Evolutionary conservation across 345 rosid genomes (phyloP).

Genomic region (Rhodamnia rubescens): DNA sequence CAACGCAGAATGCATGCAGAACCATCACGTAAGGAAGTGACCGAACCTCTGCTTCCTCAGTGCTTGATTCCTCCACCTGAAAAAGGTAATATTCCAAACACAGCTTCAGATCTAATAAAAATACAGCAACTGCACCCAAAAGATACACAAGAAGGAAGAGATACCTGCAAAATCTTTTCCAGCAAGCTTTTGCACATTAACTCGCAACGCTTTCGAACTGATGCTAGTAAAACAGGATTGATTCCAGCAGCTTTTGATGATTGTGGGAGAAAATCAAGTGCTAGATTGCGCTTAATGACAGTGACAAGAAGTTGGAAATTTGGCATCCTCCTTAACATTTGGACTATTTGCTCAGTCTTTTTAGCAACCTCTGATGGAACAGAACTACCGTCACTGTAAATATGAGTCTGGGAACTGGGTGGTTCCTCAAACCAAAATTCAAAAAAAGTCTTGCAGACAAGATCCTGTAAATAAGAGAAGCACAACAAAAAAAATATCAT

Average conservation of each 20-base stretch:
- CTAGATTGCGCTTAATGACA: conserved; percentile 79
- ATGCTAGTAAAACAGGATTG: conserved; percentile 71
- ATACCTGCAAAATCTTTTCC: conserved; percentile 92
- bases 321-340: conserved; percentile 64
- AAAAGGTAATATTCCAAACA: conserved; percentile 2
- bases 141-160: neutral
- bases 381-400: conserved; percentile 74
- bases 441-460: conserved; percentile 96
- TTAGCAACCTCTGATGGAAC: conserved; percentile 81
- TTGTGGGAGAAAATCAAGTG: conserved; percentile 91
- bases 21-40: conserved; percentile 77
- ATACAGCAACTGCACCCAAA: neutral
- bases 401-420: conserved; percentile 54
- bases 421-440: conserved; percentile 99
- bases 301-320: conserved; percentile 82
- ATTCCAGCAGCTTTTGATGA: conserved; percentile 96
- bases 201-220: conserved; percentile 91
- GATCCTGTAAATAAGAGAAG: conserved; percentile 47
- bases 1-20: conserved; percentile 90
- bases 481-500: neutral
- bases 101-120: conserved; percentile 1
- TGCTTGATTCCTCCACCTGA: conserved; percentile 85
- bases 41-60: conserved; percentile 47
- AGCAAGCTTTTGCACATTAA: conserved; percentile 93
- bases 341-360: conserved; percentile 97